phyloP scores from a whole-genome alignment of 495 filamentous ascomycete species.

The Cenococcum geophilum region DNA sequence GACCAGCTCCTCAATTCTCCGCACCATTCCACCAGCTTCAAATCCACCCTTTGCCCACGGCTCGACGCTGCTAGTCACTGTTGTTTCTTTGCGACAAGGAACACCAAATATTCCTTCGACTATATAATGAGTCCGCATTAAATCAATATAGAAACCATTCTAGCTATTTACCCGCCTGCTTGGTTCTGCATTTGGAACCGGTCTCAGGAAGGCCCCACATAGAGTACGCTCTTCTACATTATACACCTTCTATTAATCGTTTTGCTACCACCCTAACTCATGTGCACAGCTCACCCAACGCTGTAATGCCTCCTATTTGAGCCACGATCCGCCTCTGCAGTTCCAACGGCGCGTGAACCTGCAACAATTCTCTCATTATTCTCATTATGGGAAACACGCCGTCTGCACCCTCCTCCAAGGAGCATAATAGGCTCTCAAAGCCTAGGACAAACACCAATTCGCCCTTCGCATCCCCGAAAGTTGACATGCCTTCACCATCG shows the following conservation, averaged over 20 bases:
- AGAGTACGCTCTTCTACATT: neutral
- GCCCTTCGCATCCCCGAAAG: constrained; percentile 9
- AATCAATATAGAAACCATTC: neutral
- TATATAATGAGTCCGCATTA: neutral
- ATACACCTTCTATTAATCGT: neutral
- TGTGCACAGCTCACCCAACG: neutral
- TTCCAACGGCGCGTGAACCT: neutral
- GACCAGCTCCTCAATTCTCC: neutral
- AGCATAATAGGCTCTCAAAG: constrained; percentile 30
- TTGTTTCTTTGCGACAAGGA: neutral
- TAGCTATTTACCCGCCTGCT: neutral
- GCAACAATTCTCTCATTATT: neutral
- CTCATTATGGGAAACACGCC: constrained; percentile 27
- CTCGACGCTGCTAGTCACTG: neutral
- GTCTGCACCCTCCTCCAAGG: constrained; percentile 8
- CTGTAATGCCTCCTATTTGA: constrained; percentile 8
- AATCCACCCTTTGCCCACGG: neutral
- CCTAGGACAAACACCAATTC: constrained; percentile 31
- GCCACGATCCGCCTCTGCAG: neutral
- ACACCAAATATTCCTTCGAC: neutral
- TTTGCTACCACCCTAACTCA: neutral
- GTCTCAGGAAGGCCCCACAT: neutral
- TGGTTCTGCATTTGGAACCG: neutral
- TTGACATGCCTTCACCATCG: constrained; percentile 13
- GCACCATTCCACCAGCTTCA: neutral